These are phyloP conservation scores for Penicillium waksmanii DNA, from an alignment of 495 filamentous ascomycete genomes.

Conservation along the genomic window DNA sequence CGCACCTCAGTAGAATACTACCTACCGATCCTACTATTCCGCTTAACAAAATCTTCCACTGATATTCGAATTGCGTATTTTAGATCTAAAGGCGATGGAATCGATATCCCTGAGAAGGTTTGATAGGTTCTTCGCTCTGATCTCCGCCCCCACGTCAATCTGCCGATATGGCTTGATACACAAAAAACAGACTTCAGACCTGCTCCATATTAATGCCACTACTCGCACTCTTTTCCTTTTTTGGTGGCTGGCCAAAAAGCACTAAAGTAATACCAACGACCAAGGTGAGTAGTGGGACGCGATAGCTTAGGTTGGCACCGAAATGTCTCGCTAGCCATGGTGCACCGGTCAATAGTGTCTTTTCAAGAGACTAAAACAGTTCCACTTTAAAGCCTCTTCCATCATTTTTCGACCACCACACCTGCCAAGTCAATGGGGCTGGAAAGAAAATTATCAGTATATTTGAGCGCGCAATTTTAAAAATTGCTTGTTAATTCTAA, in stretches of 20 bases:
- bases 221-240: too few species aligned
- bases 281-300: too few species aligned
- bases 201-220: not conserved
- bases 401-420: not conserved
- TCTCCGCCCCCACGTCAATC: conserved; percentile 4
- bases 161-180: not conserved
- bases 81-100: too few species aligned
- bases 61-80: too few species aligned
- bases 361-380: not conserved
- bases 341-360: conserved; percentile 1
- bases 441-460: not conserved
- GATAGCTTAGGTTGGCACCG: not conserved
- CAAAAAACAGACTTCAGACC: not conserved
- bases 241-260: too few species aligned
- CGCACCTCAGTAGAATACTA: not conserved
- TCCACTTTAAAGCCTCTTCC: not conserved
- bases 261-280: too few species aligned
- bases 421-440: not conserved
- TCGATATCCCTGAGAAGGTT: too few species aligned
- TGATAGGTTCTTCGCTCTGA: too few species aligned
- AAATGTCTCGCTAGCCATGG: not conserved
- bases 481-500: too few species aligned
- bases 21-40: too few species aligned
- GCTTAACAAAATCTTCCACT: too few species aligned
- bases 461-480: too few species aligned